Evolutionary conservation across 768 basidiomycete genomes (phyloP).

Genomic region (Lactarius sanguifluus): DNA sequence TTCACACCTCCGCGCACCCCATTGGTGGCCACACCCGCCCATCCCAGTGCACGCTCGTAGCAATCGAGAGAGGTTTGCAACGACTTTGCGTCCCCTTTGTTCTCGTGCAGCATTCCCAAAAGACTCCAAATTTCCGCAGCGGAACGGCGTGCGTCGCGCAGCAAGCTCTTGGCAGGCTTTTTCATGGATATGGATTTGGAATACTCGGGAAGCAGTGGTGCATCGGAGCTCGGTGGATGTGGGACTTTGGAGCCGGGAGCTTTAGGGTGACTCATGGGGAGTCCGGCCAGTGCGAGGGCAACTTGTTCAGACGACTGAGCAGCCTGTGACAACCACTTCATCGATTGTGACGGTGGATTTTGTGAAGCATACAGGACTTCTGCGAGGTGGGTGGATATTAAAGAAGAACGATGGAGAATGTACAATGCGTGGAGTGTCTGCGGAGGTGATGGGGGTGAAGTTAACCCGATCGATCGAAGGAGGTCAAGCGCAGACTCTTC

Average conservation of each 20-base stretch:
- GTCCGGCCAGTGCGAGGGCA: slow-evolving; percentile 51
- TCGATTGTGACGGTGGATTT: slow-evolving; percentile 44
- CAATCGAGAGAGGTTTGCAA: slow-evolving; percentile 52
- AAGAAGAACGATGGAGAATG: slow-evolving; percentile 70
- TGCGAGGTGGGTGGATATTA: slow-evolving; percentile 69
- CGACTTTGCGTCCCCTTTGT: slow-evolving; percentile 34
- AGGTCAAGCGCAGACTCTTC: slow-evolving; percentile 57
- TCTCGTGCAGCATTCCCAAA: slow-evolving; percentile 64
- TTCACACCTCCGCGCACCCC: slow-evolving; percentile 39
- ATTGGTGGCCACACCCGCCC: slow-evolving; percentile 54
- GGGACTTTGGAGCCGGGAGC: slow-evolving; percentile 38
- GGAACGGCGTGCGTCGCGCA: slow-evolving; percentile 68
- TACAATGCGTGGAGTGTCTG: slow-evolving; percentile 64
- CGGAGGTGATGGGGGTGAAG: slow-evolving; percentile 49
- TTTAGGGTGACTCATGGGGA: slow-evolving; percentile 39
- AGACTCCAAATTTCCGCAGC: slow-evolving; percentile 77
- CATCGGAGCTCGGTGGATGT: slow-evolving; percentile 41
- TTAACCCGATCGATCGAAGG: slow-evolving; percentile 51
- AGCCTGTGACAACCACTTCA: slow-evolving; percentile 58
- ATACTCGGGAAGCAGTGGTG: slow-evolving; percentile 47
- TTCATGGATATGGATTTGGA: slow-evolving; percentile 50
- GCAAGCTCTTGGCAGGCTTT: slow-evolving; percentile 53
- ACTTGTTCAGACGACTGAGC: slow-evolving; percentile 70
- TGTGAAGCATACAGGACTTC: slow-evolving; percentile 62
- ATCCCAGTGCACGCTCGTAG: slow-evolving; percentile 67